Evolutionary conservation across 2,329 filamentous ascomycete genomes (phyloP).

Genomic region (Monosporascus ibericus): DNA sequence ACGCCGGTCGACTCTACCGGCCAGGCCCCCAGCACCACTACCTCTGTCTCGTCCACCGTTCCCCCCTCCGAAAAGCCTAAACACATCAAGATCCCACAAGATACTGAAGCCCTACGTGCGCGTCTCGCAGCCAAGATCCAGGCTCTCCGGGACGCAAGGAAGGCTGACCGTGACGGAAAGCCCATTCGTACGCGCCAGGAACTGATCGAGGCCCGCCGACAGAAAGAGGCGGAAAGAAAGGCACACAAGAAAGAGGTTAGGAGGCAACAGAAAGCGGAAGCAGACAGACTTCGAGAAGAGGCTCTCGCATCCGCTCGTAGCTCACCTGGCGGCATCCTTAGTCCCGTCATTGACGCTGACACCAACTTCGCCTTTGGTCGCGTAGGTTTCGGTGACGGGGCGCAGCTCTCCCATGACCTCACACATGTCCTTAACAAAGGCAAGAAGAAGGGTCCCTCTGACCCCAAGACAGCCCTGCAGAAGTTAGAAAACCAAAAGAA

Average conservation of each 20-base stretch:
- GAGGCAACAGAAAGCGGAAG: slow-evolving; percentile 70
- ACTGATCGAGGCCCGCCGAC: slow-evolving; percentile 80
- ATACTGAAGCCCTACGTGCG: slow-evolving; percentile 69
- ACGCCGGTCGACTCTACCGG: slow-evolving; percentile 33
- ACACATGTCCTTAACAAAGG: slow-evolving; percentile 55
- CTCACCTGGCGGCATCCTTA: slow-evolving; percentile 52
- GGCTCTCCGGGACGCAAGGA: slow-evolving; percentile 75
- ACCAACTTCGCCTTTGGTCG: slow-evolving; percentile 85
- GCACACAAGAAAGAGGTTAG: slow-evolving; percentile 84
- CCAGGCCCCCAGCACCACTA: slow-evolving; percentile 52
- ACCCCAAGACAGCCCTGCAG: slow-evolving; percentile 79
- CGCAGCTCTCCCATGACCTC: slow-evolving; percentile 68
- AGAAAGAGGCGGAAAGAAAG: slow-evolving; percentile 81
- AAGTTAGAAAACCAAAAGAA: slow-evolving; percentile 82
- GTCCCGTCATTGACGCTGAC: slow-evolving; percentile 44
- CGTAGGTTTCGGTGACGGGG: slow-evolving; percentile 84
- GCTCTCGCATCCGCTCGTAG: slow-evolving; percentile 54
- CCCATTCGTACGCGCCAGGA: slow-evolving; percentile 83
- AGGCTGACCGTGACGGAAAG: slow-evolving; percentile 81
- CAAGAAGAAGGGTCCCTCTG: slow-evolving; percentile 76
- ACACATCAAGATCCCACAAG: slow-evolving; percentile 60
- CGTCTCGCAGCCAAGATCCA: slow-evolving; percentile 80
- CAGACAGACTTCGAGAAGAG: slow-evolving; percentile 61
- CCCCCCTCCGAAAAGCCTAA: slow-evolving; percentile 57
- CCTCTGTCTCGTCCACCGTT: slow-evolving; percentile 63